Conservation (phyloP, 768 basidiomycete species). For the Leucocoprinus birnbaumii region DNA sequence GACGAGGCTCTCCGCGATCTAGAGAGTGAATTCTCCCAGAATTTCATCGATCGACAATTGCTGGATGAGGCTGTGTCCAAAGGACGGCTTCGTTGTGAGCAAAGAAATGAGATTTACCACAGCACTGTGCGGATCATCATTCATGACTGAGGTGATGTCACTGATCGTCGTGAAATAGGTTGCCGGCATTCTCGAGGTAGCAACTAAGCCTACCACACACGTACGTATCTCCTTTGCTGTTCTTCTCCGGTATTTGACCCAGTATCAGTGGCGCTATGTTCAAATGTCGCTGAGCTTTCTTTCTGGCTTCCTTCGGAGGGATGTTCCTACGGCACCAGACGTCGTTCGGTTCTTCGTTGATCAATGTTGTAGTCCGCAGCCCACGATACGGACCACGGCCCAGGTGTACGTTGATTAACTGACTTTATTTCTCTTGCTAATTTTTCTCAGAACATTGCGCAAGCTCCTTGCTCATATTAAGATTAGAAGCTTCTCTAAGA, state of each 20-base stretch:
- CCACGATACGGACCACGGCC: conserved; percentile 58
- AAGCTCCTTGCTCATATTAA: conserved; percentile 28
- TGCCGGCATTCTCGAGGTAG: conserved; percentile 56
- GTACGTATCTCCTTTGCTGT: conserved; percentile 40
- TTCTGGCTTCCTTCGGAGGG: conserved; percentile 59
- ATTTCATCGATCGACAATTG: conserved; percentile 39
- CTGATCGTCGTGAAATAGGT: conserved; percentile 37
- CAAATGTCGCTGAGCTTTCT: conserved; percentile 69
- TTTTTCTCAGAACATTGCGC: conserved; percentile 10
- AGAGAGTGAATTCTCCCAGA: conserved; percentile 44
- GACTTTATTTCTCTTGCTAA: not conserved
- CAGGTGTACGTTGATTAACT: conserved; percentile 47
- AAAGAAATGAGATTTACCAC: conserved; percentile 43
- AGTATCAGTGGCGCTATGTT: conserved; percentile 75
- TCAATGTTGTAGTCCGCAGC: conserved; percentile 68
- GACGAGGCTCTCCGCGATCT: conserved; percentile 47
- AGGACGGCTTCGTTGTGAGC: conserved; percentile 34
- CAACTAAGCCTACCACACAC: conserved; percentile 62
- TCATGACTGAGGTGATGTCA: conserved; percentile 11
- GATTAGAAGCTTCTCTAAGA: conserved; percentile 66
- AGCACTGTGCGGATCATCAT: conserved; percentile 37
- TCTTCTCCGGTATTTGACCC: not conserved
- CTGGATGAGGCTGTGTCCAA: conserved; percentile 42
- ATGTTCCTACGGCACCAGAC: conserved; percentile 48
- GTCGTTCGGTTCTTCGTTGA: conserved; percentile 62